These are phyloP conservation scores for Xanthoparmelia taractica DNA, from an alignment of 495 filamentous ascomycete species.

Conservation along the genomic window DNA sequence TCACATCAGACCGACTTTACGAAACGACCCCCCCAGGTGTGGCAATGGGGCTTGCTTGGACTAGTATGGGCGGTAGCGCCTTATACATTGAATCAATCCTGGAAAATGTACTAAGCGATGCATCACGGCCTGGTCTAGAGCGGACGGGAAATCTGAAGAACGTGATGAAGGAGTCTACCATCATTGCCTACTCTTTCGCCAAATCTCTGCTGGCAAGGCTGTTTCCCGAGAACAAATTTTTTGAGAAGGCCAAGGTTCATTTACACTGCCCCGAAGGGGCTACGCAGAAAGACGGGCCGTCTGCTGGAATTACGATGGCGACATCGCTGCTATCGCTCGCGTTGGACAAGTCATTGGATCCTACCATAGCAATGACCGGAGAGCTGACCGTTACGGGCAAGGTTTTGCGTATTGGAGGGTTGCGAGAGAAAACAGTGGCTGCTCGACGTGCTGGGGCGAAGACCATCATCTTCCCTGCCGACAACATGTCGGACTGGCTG, in stretches of 20 bases:
- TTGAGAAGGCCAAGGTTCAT: constrained; percentile 92
- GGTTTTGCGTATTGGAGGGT: constrained; percentile 88
- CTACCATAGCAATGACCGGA: constrained; percentile 95
- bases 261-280: constrained; percentile 97
- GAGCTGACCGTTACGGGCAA: constrained; percentile 97
- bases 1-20: constrained; percentile 92
- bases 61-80: constrained; percentile 92
- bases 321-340: constrained; percentile 81
- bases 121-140: constrained; percentile 69
- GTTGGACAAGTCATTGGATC: constrained; percentile 66
- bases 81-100: constrained; percentile 97
- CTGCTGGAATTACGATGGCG: constrained; percentile 95
- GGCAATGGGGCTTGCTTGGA: constrained; percentile 98
- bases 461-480: constrained; percentile 89
- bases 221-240: constrained; percentile 87
- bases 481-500: constrained; percentile 94
- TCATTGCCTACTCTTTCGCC: constrained; percentile 92
- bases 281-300: constrained; percentile 91
- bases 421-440: constrained; percentile 98
- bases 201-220: constrained; percentile 77
- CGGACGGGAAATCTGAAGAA: constrained; percentile 90
- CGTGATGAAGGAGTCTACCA: constrained; percentile 96
- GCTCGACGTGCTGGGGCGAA: constrained; percentile 87
- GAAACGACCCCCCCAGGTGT: constrained; percentile 94
- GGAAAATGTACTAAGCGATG: constrained; percentile 63